phyloP scores from a whole-genome alignment of 176 grass and related monocot genomes.

The Zoysia japonica region DNA sequence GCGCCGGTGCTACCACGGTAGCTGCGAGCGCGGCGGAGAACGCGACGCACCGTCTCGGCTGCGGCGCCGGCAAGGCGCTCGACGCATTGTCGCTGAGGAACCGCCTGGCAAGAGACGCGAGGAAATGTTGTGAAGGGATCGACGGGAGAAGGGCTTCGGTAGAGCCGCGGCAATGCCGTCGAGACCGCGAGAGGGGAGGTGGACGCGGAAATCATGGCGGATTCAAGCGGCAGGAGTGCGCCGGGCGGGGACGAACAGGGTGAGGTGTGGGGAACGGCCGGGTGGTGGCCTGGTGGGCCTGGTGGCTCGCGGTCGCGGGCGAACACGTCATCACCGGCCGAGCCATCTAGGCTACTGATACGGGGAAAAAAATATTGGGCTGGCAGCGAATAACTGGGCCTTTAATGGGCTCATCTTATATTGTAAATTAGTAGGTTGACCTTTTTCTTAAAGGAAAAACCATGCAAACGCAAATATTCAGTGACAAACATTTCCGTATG shows the following conservation, averaged over 20 bases:
- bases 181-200: slow-evolving; percentile 50
- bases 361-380: slow-evolving; percentile 5
- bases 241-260: not conserved
- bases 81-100: slow-evolving; percentile 37
- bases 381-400: not conserved
- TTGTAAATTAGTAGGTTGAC: not conserved
- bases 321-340: slow-evolving; percentile 49
- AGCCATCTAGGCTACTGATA: not conserved
- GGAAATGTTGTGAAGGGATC: slow-evolving; percentile 13
- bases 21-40: slow-evolving; percentile 73
- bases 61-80: slow-evolving; percentile 43
- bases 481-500: too few relatives aligned
- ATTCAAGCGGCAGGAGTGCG: not conserved
- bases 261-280: slow-evolving; percentile 22
- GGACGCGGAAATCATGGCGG: slow-evolving; percentile 63
- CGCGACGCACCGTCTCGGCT: slow-evolving; percentile 59
- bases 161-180: slow-evolving; percentile 12
- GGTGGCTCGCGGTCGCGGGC: slow-evolving; percentile 56
- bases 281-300: not conserved
- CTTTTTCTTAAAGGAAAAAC: too few relatives aligned
- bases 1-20: slow-evolving; percentile 49
- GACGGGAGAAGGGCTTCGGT: not conserved
- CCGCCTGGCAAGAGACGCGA: slow-evolving; percentile 57
- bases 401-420: not conserved
- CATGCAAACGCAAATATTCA: too few relatives aligned